Percentiles rank a stretch among this genome's conserved stretches.
phyloP scores from a whole-genome alignment of 306 rosid genomes.

The Echinosophora koreensis region DNA sequence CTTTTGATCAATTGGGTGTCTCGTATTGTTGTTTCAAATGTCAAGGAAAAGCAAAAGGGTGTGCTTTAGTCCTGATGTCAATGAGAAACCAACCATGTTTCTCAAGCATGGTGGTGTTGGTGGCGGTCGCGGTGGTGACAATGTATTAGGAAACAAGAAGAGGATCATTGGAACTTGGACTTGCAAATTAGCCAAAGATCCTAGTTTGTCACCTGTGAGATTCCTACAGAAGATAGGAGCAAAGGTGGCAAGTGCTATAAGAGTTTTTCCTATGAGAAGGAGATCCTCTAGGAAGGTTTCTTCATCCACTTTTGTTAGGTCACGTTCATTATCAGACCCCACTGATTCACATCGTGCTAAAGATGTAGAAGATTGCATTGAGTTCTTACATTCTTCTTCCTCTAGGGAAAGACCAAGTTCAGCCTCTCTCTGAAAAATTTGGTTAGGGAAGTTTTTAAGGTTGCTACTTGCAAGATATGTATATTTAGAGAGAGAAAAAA shows the following conservation, averaged over 20 bases:
- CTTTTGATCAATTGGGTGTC: background rate
- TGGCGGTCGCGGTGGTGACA: background rate
- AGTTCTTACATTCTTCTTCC: constrained; percentile 81
- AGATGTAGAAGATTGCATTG: constrained; percentile 81
- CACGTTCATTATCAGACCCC: constrained; percentile 67
- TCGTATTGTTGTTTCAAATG: constrained; percentile 46
- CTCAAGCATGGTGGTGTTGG: constrained; percentile 39
- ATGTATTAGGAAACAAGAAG: constrained; percentile 43
- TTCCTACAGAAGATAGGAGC: constrained; percentile 61
- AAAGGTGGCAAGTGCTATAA: constrained; percentile 60
- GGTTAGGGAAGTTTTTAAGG: background rate
- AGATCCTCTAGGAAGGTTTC: constrained; percentile 71
- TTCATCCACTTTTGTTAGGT: constrained; percentile 65
- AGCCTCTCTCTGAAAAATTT: constrained; percentile 43
- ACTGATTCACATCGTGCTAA: constrained; percentile 77
- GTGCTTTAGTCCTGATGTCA: constrained; percentile 73
- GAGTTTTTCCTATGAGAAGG: constrained; percentile 54
- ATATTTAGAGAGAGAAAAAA: constrained; percentile 36
- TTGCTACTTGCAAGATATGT: constrained; percentile 37
- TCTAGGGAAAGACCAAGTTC: constrained; percentile 69
- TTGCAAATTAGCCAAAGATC: constrained; percentile 51
- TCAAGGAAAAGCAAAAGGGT: constrained; percentile 65
- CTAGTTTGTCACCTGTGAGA: constrained; percentile 53
- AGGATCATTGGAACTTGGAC: constrained; percentile 44
- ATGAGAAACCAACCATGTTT: constrained; percentile 55